Evolutionary conservation across 495 filamentous ascomycete species (phyloP).

Genomic region (Jackrogersella minutella): DNA sequence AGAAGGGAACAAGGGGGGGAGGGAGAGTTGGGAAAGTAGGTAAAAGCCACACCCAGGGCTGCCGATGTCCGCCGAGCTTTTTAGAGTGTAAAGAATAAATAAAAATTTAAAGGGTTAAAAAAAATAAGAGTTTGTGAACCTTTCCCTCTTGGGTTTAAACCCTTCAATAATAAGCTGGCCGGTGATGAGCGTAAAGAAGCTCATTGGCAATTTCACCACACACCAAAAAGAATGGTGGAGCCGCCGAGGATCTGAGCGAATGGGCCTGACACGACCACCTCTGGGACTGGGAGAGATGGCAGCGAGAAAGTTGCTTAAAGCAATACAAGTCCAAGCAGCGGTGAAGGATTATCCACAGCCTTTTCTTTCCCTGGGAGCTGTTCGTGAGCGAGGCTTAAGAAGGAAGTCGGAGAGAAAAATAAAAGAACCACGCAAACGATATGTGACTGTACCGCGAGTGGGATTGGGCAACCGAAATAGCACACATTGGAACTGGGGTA

Average conservation of each 20-base stretch:
- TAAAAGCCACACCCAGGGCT: slow-evolving; percentile 25
- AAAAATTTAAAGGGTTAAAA: no score
- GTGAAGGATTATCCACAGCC: slow-evolving; percentile 46
- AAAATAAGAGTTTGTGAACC: slow-evolving; percentile 37
- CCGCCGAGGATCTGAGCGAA: slow-evolving; percentile 42
- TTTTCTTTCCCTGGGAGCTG: slow-evolving; percentile 11
- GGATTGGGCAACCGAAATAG: slow-evolving; percentile 42
- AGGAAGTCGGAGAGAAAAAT: slow-evolving; percentile 29
- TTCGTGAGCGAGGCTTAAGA: slow-evolving; percentile 22
- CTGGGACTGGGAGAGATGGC: slow-evolving; percentile 14
- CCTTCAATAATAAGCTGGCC: slow-evolving; percentile 40
- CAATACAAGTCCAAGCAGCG: slow-evolving; percentile 45
- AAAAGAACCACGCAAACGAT: slow-evolving; percentile 9
- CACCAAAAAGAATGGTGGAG: slow-evolving; percentile 45
- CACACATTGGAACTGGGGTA: slow-evolving; percentile 41
- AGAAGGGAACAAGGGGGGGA: slow-evolving; percentile 22
- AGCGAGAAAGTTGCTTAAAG: slow-evolving; percentile 19
- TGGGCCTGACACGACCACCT: slow-evolving; percentile 38
- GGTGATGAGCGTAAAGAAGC: slow-evolving; percentile 34
- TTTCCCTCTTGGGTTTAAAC: slow-evolving; percentile 40
- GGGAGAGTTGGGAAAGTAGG: background rate
- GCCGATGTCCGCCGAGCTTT: slow-evolving; percentile 32
- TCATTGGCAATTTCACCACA: slow-evolving; percentile 43
- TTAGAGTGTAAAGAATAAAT: slow-evolving; percentile 38
- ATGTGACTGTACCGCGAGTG: slow-evolving; percentile 22